Evolutionary conservation across 768 basidiomycete species (phyloP), one percentile per base, ranked within the genome.

Genomic region (Lactarius quietus): DNA sequence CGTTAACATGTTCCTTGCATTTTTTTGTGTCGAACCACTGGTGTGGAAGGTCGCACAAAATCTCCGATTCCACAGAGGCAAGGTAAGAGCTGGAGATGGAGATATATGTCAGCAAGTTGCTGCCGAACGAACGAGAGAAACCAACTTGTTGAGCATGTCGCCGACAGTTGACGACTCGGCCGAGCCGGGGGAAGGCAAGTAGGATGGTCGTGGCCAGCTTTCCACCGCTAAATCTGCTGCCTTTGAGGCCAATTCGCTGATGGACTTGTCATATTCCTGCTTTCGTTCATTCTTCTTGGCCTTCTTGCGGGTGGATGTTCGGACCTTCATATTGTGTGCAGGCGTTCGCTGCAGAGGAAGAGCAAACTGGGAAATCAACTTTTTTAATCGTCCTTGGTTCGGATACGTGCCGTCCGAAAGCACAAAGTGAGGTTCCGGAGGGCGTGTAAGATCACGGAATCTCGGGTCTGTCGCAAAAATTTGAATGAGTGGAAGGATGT

Each of bases 341-440:
- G 57, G 57, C 9, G 41, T 45, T 15, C 3, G 10, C 18, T 59
- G 2, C 9, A 59, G 5, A 3, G 41, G 58, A 17, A 33, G 29
- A 12, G 20, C 28, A 33, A 26, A 54, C 48, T 28, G 35, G 6
- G 26, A 43, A 29, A 61, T 54, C 38, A 61, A 23, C 18, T n/a
- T 17, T 28, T n/a, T 23, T 20, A 61, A 28, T 26, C 18, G 53
- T 3, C 29, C 15, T 6, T 10, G 20, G 6, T 28, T 36, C 10
- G 61, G 61, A 35, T 52, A n/a, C 7, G 54, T 17, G 14, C 38
- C 61, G 15, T 54, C 61, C 6, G 52, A 61, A 7, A 61, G 36
- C 20, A 20, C 6, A 1, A 18, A 54, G 26, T 54, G 28, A 7
- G 17, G 53, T 31, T 7, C 17, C 3, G 28, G 1, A n/a, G 53